Conservation (phyloP, 2,329 filamentous ascomycete genomes). For the Aspergillus intermedius region DNA sequence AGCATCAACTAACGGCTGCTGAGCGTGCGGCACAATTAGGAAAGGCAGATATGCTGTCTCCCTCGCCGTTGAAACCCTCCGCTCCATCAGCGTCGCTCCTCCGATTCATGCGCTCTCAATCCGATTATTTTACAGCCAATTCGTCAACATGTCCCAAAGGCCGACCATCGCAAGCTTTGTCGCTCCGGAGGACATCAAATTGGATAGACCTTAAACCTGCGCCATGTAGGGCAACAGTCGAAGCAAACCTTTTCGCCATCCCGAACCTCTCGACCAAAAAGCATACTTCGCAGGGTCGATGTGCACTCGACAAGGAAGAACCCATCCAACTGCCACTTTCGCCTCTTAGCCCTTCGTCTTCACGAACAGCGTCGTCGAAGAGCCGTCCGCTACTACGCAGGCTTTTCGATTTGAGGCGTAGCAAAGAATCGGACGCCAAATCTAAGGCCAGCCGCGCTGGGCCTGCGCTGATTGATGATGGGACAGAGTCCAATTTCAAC, state of each 20-base stretch:
- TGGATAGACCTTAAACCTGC: constrained; percentile 15
- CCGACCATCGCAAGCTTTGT: constrained; percentile 10
- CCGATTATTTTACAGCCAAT: constrained; percentile 51
- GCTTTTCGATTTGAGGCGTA: constrained; percentile 29
- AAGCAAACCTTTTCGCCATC: constrained; percentile 26
- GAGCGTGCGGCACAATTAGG: constrained; percentile 4
- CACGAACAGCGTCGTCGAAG: constrained; percentile 26
- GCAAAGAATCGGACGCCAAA: constrained; percentile 25
- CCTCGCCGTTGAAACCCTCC: constrained; percentile 27
- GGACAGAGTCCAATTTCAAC: constrained; percentile 56
- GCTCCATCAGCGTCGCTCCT: constrained; percentile 55
- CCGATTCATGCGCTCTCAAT: constrained; percentile 66
- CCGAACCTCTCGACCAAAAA: constrained; percentile 7
- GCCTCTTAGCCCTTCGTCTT: constrained; percentile 8
- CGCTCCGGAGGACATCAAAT: constrained; percentile 15
- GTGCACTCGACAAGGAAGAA: constrained; percentile 3
- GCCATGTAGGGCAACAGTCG: constrained; percentile 18
- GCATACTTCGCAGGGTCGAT: constrained; percentile 9
- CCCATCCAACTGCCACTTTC: constrained; percentile 3
- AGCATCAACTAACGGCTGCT: not conserved
- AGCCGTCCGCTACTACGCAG: constrained; percentile 30
- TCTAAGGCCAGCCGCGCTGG: constrained; percentile 48
- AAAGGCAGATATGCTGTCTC: constrained; percentile 32
- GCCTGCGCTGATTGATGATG: constrained; percentile 53
- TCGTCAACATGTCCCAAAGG: constrained; percentile 13